Percentiles rank a stretch among this genome's conserved stretches.
Evolutionary conservation across 768 basidiomycete species (phyloP).

Genomic region (Kwoniella newhampshirensis): DNA sequence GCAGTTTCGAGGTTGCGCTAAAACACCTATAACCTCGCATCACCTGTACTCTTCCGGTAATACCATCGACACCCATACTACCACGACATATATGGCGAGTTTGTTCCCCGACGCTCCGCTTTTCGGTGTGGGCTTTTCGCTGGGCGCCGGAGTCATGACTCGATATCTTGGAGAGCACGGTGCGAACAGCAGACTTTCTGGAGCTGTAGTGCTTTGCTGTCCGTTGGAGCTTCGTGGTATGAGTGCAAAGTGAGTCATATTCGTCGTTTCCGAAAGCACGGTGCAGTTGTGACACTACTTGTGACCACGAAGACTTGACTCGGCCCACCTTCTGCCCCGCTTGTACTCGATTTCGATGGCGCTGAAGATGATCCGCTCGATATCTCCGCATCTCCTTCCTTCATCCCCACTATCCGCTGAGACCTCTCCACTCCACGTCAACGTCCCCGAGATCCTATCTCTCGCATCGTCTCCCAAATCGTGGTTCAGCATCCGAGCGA

Average conservation of each 20-base stretch:
- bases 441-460: slow-evolving; percentile 19
- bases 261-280: background rate
- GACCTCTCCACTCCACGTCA: slow-evolving; percentile 17
- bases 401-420: slow-evolving; percentile 14
- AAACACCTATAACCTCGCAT: slow-evolving; percentile 72
- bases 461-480: slow-evolving; percentile 12
- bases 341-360: slow-evolving; percentile 29
- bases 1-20: slow-evolving; percentile 58
- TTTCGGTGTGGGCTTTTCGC: slow-evolving; percentile 80
- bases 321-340: slow-evolving; percentile 15
- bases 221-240: slow-evolving; percentile 23
- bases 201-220: slow-evolving; percentile 25
- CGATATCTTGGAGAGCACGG: slow-evolving; percentile 71
- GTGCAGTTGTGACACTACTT: background rate
- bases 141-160: slow-evolving; percentile 85
- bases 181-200: slow-evolving; percentile 11
- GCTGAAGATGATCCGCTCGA: slow-evolving; percentile 21
- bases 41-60: slow-evolving; percentile 69
- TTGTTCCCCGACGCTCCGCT: slow-evolving; percentile 75
- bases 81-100: slow-evolving; percentile 68
- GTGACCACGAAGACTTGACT: slow-evolving; percentile 17
- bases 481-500: slow-evolving; percentile 19
- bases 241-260: slow-evolving; percentile 18
- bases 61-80: slow-evolving; percentile 80
- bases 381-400: slow-evolving; percentile 18